Percentiles rank a stretch among this genome's conserved stretches.
phyloP scores from a whole-genome alignment of 2,329 filamentous ascomycete genomes.

The Hortaea sp. region DNA sequence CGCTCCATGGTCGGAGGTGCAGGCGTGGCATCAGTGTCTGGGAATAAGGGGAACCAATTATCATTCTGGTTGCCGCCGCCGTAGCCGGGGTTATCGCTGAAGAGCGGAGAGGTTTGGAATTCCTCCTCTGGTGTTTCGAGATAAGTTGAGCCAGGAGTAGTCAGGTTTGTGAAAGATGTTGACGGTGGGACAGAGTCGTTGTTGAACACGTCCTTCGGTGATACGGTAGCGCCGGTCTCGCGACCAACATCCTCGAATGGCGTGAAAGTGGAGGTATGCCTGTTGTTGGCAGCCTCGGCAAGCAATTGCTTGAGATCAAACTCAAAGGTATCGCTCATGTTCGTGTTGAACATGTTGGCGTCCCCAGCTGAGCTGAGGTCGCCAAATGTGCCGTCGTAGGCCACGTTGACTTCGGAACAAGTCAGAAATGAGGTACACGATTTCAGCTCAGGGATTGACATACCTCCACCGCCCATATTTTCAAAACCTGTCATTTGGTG shows the following conservation, averaged over 20 bases:
- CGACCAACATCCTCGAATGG: slow-evolving; percentile 30
- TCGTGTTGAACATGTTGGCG: slow-evolving; percentile 14
- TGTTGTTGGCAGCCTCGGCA: slow-evolving; percentile 34
- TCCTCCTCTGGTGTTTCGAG: slow-evolving; percentile 64
- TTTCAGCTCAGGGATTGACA: slow-evolving; percentile 12
- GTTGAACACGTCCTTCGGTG: slow-evolving; percentile 70
- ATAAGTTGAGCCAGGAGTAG: slow-evolving; percentile 65
- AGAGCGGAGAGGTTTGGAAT: slow-evolving; percentile 71
- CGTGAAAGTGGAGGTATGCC: slow-evolving; percentile 2
- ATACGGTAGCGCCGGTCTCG: slow-evolving; percentile 54
- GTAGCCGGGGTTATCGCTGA: slow-evolving; percentile 47
- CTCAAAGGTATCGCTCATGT: slow-evolving; percentile 16
- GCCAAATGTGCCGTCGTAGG: slow-evolving; percentile 37
- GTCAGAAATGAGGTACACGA: slow-evolving; percentile 12
- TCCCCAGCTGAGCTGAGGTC: slow-evolving; percentile 28
- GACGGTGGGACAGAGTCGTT: slow-evolving; percentile 73
- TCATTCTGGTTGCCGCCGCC: slow-evolving; percentile 40
- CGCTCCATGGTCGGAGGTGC: slow-evolving; percentile 31
- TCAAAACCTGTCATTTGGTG: slow-evolving; percentile 17
- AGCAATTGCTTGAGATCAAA: slow-evolving; percentile 24
- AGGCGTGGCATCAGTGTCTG: slow-evolving; percentile 33
- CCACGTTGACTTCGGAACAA: slow-evolving; percentile 31
- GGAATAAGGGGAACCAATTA: slow-evolving; percentile 68
- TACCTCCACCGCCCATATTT: slow-evolving; percentile 51
- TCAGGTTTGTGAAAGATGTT: slow-evolving; percentile 69